Evolutionary conservation across 2,329 filamentous ascomycete species (phyloP).

Genomic region (Paracamarosporium sp.): DNA sequence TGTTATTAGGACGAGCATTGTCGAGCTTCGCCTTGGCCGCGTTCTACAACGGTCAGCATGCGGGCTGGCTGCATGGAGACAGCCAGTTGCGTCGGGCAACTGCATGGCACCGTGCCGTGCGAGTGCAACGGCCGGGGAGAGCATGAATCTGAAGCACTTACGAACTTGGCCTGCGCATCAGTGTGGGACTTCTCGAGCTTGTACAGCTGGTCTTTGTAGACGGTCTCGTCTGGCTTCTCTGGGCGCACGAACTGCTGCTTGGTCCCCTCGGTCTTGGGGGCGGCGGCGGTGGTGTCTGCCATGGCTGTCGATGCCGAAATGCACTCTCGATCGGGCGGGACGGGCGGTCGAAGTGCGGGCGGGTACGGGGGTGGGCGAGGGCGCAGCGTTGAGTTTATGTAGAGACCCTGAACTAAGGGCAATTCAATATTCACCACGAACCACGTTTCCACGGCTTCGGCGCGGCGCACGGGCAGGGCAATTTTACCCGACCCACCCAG

Average conservation of each 20-base stretch:
- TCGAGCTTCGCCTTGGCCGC: constrained; percentile 89
- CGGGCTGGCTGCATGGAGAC: not conserved
- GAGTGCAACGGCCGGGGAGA: constrained; percentile 8
- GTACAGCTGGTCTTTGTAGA: constrained; percentile 79
- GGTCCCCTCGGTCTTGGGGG: constrained; percentile 40
- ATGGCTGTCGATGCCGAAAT: constrained; percentile 24
- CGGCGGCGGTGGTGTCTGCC: constrained; percentile 47
- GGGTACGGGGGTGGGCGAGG: constrained; percentile 6
- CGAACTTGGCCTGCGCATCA: constrained; percentile 74
- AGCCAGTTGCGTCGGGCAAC: not conserved
- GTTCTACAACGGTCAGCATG: constrained; percentile 63
- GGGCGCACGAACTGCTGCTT: constrained; percentile 65
- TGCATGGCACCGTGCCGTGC: too few species aligned
- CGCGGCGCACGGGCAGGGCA: constrained; percentile 19
- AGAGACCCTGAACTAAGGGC: constrained; percentile 18
- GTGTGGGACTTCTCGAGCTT: constrained; percentile 88
- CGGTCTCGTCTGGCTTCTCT: constrained; percentile 84
- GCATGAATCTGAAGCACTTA: constrained; percentile 47
- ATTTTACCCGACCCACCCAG: constrained; percentile 27
- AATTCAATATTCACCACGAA: constrained; percentile 19
- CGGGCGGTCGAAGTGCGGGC: constrained; percentile 12
- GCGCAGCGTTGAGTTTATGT: constrained; percentile 6
- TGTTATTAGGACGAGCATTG: constrained; percentile 78
- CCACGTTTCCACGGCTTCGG: constrained; percentile 26
- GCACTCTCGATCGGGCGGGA: constrained; percentile 12